phyloP scores from a whole-genome alignment of 2,329 filamentous ascomycete genomes.

The Fonsecaea erecta region DNA sequence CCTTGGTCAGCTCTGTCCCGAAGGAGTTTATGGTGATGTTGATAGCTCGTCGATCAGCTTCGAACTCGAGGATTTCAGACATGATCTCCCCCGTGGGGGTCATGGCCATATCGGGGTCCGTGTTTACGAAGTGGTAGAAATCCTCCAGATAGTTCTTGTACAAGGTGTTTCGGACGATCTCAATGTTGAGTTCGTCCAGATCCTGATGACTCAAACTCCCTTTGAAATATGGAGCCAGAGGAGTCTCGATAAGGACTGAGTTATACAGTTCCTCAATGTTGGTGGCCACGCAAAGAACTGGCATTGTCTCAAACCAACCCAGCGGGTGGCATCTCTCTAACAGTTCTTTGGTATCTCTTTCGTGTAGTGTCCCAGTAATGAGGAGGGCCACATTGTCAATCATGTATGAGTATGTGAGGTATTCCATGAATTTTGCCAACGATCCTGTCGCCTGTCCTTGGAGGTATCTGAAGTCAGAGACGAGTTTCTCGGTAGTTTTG shows the following conservation, averaged over 20 bases:
- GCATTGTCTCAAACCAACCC: conserved; percentile 99
- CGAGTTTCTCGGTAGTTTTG: conserved; percentile 97
- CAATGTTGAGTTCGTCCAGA: conserved; percentile 97
- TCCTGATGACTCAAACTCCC: conserved; percentile 94
- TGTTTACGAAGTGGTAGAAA: conserved; percentile 93
- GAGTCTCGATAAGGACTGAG: conserved; percentile 94
- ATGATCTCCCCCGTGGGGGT: conserved; percentile 93
- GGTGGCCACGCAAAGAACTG: conserved; percentile 93
- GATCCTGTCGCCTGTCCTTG: conserved; percentile 91
- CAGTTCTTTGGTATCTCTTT: conserved; percentile 93
- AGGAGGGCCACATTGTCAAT: conserved; percentile 98
- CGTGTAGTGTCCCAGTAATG: conserved; percentile 96
- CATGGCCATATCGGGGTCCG: conserved; percentile 79
- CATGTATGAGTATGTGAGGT: conserved; percentile 99
- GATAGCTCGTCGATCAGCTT: conserved; percentile 94
- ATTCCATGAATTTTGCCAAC: conserved; percentile 94
- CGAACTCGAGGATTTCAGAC: conserved; percentile 93
- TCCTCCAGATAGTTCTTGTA: conserved; percentile 99
- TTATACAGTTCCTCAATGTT: conserved; percentile 99
- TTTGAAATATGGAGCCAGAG: conserved; percentile 96
- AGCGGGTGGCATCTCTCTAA: conserved; percentile 94
- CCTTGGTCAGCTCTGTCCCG: conserved; percentile 91
- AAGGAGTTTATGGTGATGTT: conserved; percentile 99
- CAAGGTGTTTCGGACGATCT: conserved; percentile 96
- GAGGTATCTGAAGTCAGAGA: conserved; percentile 95